Conservation (phyloP, 179 eudicot genomes). For the Spinacia oleracea region DNA sequence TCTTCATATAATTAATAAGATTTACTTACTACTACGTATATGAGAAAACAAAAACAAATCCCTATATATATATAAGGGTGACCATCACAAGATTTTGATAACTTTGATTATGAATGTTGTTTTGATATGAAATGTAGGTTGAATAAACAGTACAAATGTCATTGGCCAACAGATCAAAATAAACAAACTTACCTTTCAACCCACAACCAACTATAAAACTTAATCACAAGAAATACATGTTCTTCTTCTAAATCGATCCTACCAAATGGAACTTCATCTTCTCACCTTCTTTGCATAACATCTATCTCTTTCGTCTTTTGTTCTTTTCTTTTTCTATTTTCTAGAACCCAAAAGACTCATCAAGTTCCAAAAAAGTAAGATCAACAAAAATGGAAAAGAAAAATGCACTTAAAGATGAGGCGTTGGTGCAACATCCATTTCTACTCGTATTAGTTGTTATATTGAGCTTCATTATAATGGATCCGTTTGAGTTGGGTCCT, state of each 20-base stretch:
- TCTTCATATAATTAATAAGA: background rate
- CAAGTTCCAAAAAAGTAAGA: too few relatives aligned
- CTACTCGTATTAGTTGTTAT: constrained; percentile 45
- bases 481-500: constrained; percentile 77
- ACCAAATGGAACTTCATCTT: constrained; percentile 14
- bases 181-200: constrained; percentile 29
- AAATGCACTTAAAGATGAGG: constrained; percentile 37
- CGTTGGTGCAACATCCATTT: constrained; percentile 55
- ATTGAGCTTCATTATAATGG: constrained; percentile 63
- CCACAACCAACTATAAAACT: constrained; percentile 29
- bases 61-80: too few relatives aligned
- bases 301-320: constrained; percentile 16
- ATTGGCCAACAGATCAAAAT: constrained; percentile 26
- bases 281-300: constrained; percentile 19
- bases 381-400: constrained; percentile 49
- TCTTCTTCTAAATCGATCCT: constrained; percentile 21
- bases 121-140: constrained; percentile 8
- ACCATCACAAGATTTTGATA: constrained; percentile 18
- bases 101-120: constrained; percentile 8
- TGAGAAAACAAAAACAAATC: background rate
- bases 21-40: constrained; percentile 6
- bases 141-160: constrained; percentile 22
- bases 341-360: background rate
- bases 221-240: constrained; percentile 31
- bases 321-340: too few relatives aligned